Conservation (phyloP, 345 rosid species). For the Citrus sinensis region DVS_A1.0 CM039165.1:29018501-29019000, state of each 20-base stretch:
- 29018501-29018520: background rate
- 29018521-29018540: background rate
- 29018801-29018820: background rate
- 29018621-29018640: background rate
- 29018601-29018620: background rate
- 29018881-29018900: constrained; percentile 50
- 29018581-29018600: background rate
- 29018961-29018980: background rate
- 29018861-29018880: constrained; percentile 43
- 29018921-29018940: constrained; percentile 24
- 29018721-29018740: background rate
- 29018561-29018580: too few species aligned
- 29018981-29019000: background rate
- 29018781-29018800: background rate
- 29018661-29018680: background rate
- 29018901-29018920: constrained; percentile 40
- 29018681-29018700: background rate
- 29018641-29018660: background rate
- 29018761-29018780: background rate
- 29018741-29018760: background rate
- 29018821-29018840: background rate
- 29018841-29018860: constrained; percentile 57
- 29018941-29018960: constrained; percentile 49
- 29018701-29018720: background rate
- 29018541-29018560: background rate